Base-by-base conservation (phyloP, 305 asterid genomes). In the Plantago rigida region DNA sequence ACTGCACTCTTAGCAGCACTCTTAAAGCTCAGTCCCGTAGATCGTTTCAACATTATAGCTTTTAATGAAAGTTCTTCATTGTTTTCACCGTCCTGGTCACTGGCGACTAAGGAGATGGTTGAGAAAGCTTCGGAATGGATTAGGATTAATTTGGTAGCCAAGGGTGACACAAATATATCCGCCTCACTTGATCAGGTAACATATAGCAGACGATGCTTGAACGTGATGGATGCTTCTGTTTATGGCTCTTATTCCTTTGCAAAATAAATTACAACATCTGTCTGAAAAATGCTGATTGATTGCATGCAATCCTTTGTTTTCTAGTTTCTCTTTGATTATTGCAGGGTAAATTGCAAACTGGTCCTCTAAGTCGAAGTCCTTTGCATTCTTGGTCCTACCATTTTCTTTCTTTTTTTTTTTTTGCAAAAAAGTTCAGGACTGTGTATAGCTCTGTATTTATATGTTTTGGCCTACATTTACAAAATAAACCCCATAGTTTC, bases 171-270 rank as follows among this genome's bases (percentile, higher is more conserved):
- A 9, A 77, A 78, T 65, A 78, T 87, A 51, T 77, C 77, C 53
- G 60, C 66, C 57, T 86, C 97, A 56, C 69, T 87, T 22, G 69
- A 77, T 63, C 86, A 85, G 97, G 97, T 89, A 69, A 52, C 42
- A 46, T 47, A 62, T n/a, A 51, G 14, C 61, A 39, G 14, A 47
- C 26, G 2, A 1, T 22, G 26, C 26, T 22, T 22, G 26, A 22
- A 22, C 1, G 26, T 22, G 26, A 22, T 22, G 2, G 50, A 44
- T 69, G 67, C 45, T 39, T 59, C 56, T 51, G 52, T 5, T 57
- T 69, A 51, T 65, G 34, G 55, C 46, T 17, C n/a, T 5, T 31
- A 31, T 31, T 31, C 39, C 39, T 31, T 5, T 31, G 5, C 39
- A 31, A 31, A 5, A 31, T 31, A 31, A 31, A 5, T 31, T 3